Conservation (phyloP, 1,139 yeast species). For the Oligophagozyma castellii region DNA sequence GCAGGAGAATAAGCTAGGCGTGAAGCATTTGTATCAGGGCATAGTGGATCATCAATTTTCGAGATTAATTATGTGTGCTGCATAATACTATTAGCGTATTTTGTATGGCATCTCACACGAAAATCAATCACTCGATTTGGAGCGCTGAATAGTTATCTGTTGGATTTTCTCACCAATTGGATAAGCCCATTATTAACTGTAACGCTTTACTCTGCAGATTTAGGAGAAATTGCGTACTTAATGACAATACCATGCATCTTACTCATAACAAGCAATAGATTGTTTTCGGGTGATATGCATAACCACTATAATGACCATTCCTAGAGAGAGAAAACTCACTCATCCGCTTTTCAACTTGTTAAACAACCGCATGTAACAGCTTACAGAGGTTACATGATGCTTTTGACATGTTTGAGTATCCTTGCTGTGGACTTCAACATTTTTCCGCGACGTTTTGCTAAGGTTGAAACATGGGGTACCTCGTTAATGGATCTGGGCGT, state of each 20-base stretch:
- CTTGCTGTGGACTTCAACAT: conserved; percentile 82
- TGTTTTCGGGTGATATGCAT: too few relatives aligned
- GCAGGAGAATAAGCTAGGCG: conserved; percentile 66
- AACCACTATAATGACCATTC: too few relatives aligned
- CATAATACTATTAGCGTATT: conserved; percentile 46
- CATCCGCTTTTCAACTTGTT: too few relatives aligned
- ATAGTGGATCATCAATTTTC: conserved; percentile 60
- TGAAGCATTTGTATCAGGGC: conserved; percentile 74
- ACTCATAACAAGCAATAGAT: too few relatives aligned
- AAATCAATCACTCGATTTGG: conserved; percentile 18
- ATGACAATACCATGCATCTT: too few relatives aligned
- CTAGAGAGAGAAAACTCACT: too few relatives aligned
- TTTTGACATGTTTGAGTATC: conserved; percentile 75
- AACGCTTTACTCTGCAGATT: conserved; percentile 47
- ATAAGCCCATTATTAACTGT: conserved; percentile 48
- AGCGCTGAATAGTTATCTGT: conserved; percentile 22
- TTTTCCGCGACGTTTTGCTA: conserved; percentile 88
- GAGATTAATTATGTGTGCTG: conserved; percentile 68
- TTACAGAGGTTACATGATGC: conserved; percentile 78
- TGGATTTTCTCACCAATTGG: conserved; percentile 63
- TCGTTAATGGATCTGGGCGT: conserved; percentile 96
- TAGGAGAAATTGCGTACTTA: too few relatives aligned
- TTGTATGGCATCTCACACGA: conserved; percentile 39
- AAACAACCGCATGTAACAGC: conserved; percentile 63
- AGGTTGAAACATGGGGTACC: conserved; percentile 98